Evolutionary conservation across 345 rosid genomes (phyloP).

Genomic region (Firmiana major): DNA sequence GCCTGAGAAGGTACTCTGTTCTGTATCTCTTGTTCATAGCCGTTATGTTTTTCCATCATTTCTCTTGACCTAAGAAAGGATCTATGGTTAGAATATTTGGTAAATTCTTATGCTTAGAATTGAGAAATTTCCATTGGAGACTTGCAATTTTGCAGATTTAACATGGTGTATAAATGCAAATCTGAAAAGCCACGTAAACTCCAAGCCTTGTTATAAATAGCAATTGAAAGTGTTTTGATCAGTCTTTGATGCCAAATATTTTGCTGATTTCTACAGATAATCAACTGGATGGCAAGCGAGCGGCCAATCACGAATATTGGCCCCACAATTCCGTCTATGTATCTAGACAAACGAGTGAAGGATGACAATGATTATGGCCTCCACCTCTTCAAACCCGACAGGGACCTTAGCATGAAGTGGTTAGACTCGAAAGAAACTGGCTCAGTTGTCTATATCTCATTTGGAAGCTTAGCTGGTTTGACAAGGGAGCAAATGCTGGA

Average conservation of each 20-base stretch:
- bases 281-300: constrained; percentile 38
- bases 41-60: not conserved
- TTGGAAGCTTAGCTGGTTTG: constrained; percentile 46
- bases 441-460: constrained; percentile 50
- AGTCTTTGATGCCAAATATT: not conserved
- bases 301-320: constrained; percentile 47
- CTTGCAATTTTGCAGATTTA: too few relatives aligned
- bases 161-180: too few relatives aligned
- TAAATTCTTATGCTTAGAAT: too few relatives aligned
- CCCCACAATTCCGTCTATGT: constrained; percentile 53
- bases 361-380: constrained; percentile 53
- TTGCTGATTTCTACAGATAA: constrained; percentile 23
- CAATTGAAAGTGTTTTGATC: not conserved
- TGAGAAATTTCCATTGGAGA: too few relatives aligned
- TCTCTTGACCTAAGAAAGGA: too few relatives aligned
- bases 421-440: constrained; percentile 31
- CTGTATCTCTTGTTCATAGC: not conserved
- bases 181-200: too few relatives aligned
- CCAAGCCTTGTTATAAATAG: too few relatives aligned
- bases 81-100: too few relatives aligned
- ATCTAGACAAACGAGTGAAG: constrained; percentile 40
- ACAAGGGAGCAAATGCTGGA: constrained; percentile 56
- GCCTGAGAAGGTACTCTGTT: not conserved
- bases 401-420: constrained; percentile 40
- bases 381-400: constrained; percentile 38